phyloP scores from a whole-genome alignment of 2,329 filamentous ascomycete species.

The Rhexocercosporidium sp. region DNA sequence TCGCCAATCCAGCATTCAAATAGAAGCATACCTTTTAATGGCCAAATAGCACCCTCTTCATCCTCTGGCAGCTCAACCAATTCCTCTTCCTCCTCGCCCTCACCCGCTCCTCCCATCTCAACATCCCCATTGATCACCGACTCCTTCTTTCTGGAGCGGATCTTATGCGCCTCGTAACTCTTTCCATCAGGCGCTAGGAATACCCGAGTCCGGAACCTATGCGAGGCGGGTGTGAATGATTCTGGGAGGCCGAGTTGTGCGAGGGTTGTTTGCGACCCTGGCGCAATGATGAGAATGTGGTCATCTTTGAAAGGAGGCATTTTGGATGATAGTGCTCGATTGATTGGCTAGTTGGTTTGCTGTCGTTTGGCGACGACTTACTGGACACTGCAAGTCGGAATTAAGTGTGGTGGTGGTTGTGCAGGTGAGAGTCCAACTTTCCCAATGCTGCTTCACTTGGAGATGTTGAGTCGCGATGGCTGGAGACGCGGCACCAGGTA shows the following conservation, averaged over 20 bases:
- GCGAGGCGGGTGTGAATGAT: constrained; percentile 78
- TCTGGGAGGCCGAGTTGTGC: constrained; percentile 44
- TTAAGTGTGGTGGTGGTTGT: not conserved
- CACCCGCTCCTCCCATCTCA: constrained; percentile 38
- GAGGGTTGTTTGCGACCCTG: constrained; percentile 44
- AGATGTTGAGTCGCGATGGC: not conserved
- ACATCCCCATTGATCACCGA: constrained; percentile 42
- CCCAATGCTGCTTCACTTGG: not conserved
- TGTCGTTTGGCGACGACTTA: not conserved
- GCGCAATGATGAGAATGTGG: constrained; percentile 50
- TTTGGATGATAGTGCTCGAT: not conserved
- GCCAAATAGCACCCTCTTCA: constrained; percentile 88
- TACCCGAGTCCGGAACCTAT: constrained; percentile 91
- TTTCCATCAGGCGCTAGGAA: constrained; percentile 79
- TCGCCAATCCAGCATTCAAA: not conserved
- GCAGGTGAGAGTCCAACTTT: not conserved
- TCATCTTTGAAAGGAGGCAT: constrained; percentile 43
- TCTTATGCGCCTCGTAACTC: constrained; percentile 81
- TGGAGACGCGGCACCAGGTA: not conserved
- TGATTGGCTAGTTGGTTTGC: not conserved
- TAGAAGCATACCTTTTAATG: constrained; percentile 62
- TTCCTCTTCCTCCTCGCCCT: constrained; percentile 60
- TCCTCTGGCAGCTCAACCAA: constrained; percentile 90
- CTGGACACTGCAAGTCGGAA: not conserved
- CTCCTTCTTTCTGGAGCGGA: constrained; percentile 67